A percentile compares a stretch with the other conserved stretches of the same genome.
Conservation (phyloP, 2,329 filamentous ascomycete species). For the Hymenoscyphus repandus region DNA sequence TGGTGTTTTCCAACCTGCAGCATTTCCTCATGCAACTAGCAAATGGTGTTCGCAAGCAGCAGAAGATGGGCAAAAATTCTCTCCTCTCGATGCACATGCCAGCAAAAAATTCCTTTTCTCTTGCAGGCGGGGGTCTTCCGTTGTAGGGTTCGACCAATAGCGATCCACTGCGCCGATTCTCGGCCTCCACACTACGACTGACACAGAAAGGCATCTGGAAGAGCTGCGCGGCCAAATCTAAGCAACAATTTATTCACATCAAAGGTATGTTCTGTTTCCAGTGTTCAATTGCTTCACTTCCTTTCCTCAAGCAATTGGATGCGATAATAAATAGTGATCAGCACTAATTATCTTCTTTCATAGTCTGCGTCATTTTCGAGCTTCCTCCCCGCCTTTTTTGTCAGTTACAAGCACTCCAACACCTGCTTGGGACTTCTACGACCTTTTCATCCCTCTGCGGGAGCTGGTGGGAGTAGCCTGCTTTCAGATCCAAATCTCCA, state of each 20-base stretch:
- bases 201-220: not conserved
- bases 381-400: constrained; percentile 24
- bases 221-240: constrained; percentile 1
- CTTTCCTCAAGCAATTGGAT: not conserved
- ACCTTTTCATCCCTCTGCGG: constrained; percentile 21
- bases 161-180: not conserved
- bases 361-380: constrained; percentile 25
- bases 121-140: not conserved
- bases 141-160: not conserved
- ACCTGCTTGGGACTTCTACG: constrained; percentile 23
- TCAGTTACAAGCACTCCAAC: constrained; percentile 21
- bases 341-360: constrained; percentile 1
- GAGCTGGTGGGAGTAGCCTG: constrained; percentile 23
- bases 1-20: not conserved
- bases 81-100: not conserved
- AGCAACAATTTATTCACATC: not conserved
- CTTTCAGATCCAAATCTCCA: constrained; percentile 15
- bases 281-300: not conserved
- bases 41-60: not conserved
- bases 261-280: not conserved
- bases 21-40: not conserved
- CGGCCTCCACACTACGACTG: not conserved
- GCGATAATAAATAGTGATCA: not conserved
- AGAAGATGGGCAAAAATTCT: not conserved
- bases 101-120: not conserved